These are phyloP conservation scores for Arctostaphylos glauca DNA, from an alignment of 148 eudicot species.

Conservation along the genomic window DNA sequence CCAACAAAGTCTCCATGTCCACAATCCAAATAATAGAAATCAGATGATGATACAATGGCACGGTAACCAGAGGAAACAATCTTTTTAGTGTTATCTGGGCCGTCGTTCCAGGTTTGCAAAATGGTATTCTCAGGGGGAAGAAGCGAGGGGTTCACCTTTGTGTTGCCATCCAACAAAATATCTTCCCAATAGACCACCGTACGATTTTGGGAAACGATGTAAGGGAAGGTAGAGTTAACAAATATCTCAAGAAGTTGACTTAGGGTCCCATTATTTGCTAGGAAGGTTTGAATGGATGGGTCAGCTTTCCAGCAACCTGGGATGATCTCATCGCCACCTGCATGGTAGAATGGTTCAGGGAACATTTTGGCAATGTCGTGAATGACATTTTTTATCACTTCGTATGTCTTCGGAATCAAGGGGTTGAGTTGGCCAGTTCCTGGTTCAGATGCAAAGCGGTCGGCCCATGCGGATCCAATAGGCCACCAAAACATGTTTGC, in stretches of 20 bases:
- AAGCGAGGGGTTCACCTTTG: conserved; percentile 38
- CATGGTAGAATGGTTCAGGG: conserved; percentile 68
- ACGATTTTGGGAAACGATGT: conserved; percentile 49
- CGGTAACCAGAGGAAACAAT: conserved; percentile 70
- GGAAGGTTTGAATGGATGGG: conserved; percentile 47
- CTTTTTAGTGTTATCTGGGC: conserved; percentile 60
- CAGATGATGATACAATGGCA: conserved; percentile 73
- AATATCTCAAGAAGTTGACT: conserved; percentile 67
- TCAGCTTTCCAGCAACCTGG: conserved; percentile 88
- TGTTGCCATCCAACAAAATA: conserved; percentile 46
- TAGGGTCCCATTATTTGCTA: conserved; percentile 51
- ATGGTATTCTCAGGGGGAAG: conserved; percentile 64
- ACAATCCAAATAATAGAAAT: conserved; percentile 85
- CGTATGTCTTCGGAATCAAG: conserved; percentile 67
- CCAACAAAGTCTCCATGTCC: conserved; percentile 88
- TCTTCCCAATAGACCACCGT: conserved; percentile 95
- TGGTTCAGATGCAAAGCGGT: conserved; percentile 80
- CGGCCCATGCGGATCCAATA: conserved; percentile 54
- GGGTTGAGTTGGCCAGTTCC: conserved; percentile 96
- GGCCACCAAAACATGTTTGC: conserved; percentile 90
- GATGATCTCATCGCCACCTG: conserved; percentile 72
- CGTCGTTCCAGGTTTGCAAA: conserved; percentile 79
- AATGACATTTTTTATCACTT: conserved; percentile 54
- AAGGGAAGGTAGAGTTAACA: conserved; percentile 61
- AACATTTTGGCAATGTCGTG: conserved; percentile 57